These are phyloP conservation scores for Macrolepiota albuminosa DNA, from an alignment of 768 basidiomycete species.

Conservation along the genomic window DNA sequence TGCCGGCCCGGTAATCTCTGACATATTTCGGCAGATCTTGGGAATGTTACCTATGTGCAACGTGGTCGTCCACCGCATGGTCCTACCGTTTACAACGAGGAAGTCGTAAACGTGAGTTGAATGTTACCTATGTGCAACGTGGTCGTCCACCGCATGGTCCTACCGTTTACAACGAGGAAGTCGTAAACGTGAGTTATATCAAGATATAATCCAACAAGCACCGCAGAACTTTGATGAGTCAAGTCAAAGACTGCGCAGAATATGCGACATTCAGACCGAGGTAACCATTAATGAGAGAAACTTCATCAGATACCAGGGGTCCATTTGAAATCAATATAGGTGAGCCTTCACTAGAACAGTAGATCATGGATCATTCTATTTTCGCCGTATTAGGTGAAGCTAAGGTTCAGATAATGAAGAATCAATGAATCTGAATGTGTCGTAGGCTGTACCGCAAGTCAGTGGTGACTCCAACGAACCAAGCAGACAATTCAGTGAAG, in stretches of 20 bases:
- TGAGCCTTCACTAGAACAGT: no score
- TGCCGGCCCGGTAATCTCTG: neutral
- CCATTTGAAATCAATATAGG: neutral
- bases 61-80: neutral
- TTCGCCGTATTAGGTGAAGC: neutral
- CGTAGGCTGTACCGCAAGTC: neutral
- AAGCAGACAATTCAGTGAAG: neutral
- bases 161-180: neutral
- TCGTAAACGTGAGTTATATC: neutral
- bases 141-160: neutral
- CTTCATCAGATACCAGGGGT: neutral
- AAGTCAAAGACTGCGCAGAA: neutral
- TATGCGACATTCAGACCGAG: neutral
- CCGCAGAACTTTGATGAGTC: neutral
- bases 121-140: neutral
- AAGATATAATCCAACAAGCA: neutral
- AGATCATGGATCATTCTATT: neutral
- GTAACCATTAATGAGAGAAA: neutral
- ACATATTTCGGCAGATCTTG: neutral
- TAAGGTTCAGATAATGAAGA: neutral
- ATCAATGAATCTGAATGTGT: neutral
- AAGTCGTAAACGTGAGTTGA: neutral
- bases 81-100: neutral
- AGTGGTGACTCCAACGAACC: neutral
- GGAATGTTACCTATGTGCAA: neutral